Evolutionary conservation across 305 asterid species (phyloP), one percentile per base, ranked within the genome.

Genomic region (Caryopteris hybrid): DNA sequence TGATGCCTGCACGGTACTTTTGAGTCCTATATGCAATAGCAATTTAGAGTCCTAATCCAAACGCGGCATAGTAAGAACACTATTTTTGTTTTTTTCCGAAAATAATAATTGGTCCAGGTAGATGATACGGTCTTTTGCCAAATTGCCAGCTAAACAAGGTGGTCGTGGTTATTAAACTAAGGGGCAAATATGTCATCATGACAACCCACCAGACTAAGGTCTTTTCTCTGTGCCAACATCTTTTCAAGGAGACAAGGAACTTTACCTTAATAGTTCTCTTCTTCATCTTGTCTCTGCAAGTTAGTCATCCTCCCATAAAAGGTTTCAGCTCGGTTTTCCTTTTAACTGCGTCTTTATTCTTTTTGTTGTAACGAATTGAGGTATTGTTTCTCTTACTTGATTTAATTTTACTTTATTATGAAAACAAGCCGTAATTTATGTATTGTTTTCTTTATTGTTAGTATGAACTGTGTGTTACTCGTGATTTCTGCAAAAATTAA

Each of bases 161-260:
- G 38, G n/a, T 33, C 31, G 3, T 8, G 9, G 43, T 18, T 33
- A 8, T 7, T 31, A 16, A 25, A 65, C 17, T 5, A 13, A 67
- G 63, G 83, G 83, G 75, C 7, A 74, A 48, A 54, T 4, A 56
- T 23, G 80, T 74, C 66, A 71, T 67, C 13, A n/a, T n/a, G 17
- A 12, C 23, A 27, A 2, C 47, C 55, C 64, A 69, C 59, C 74
- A 53, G 63, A 56, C 71, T 25, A 39, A 61, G 61, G 8, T 20
- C 42, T 63, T 18, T 50, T 59, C 21, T 51, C 18, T 9, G 27
- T 34, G 73, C 64, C 70, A 61, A 73, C 76, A 39, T 18, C 70
- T 58, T 45, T 18, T 31, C 57, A 22, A 47, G 21, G 45, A 46
- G 12, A 47, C 68, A 48, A 47, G 25, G 31, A 47, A 75, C 75